Base-by-base conservation (phyloP, 2,329 filamentous ascomycete genomes). In the Stemphylium vesicarium region DNA sequence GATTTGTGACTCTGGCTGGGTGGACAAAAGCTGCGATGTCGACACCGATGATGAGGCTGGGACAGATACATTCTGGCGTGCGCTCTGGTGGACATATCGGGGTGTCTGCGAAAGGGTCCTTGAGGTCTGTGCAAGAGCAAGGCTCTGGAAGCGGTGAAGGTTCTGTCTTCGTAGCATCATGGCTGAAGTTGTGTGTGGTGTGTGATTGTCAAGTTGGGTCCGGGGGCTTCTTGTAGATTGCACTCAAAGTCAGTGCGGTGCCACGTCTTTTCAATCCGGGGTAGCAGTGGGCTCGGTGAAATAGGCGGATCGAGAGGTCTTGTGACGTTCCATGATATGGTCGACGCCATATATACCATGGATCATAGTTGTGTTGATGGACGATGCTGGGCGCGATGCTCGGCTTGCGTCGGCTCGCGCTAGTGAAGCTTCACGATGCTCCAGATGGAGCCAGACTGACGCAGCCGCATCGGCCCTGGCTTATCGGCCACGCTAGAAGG, bases 31-130 rank as follows among this genome's bases (percentile, higher is more conserved):
- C 10, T 68, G 61, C 49, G 64, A 47, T 13, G 53, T 43, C 10
- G 61, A 33, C 9, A 62, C 43, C 36, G 62, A 58, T 37, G 65
- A 44, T 35, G 65, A 56, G 18, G 65, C 57, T 33, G 63, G 68
- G 6, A 70, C 41, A 13, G 71, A 66, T 47, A 68, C 69, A 66
- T 72, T 54, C 48, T 63, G 68, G 22, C 65, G 64, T 37, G 68
- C 63, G 63, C 65, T 71, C 39, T 67, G 68, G 51, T 72, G 70
- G 15, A 74, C 70, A 53, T 69, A 63, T 38, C 71, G 68, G 9
- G 56, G 56, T 10, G 60, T 56, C 11, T 57, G 60, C 22, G 64
- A 48, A 29, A 71, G 54, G 8, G 57, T 57, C 18, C 63, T 66
- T 35, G 56, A 53, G 43, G 62, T 54, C n/a, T 66, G 60, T 18